phyloP scores from a whole-genome alignment of 441 rosid species.

The Bocquillonia castaneifolia region DNA sequence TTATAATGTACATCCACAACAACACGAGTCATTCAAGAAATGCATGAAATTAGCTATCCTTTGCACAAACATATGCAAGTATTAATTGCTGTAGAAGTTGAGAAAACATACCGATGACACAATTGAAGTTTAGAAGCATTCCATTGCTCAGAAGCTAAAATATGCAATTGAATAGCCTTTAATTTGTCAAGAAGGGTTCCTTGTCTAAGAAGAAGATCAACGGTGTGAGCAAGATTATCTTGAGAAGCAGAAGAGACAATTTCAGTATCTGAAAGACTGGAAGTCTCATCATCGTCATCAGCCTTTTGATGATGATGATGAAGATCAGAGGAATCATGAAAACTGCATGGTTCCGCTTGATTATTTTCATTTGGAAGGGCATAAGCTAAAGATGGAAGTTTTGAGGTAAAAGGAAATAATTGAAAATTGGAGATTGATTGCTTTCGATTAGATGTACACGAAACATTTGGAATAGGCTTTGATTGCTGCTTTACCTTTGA shows the following conservation, averaged over 20 bases:
- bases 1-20: no score
- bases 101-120: constrained; percentile 45
- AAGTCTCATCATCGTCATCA: constrained; percentile 27
- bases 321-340: constrained; percentile 28
- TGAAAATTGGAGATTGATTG: constrained; percentile 14
- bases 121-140: constrained; percentile 47
- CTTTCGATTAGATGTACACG: constrained; percentile 20
- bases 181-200: constrained; percentile 44
- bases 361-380: constrained; percentile 27
- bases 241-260: constrained; percentile 27
- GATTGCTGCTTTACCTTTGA: constrained; percentile 27
- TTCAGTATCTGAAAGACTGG: constrained; percentile 25
- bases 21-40: no score
- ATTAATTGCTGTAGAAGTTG: no score
- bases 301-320: constrained; percentile 24
- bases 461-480: constrained; percentile 11
- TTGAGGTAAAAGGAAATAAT: constrained; percentile 24
- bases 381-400: constrained; percentile 27
- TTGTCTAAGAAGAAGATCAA: constrained; percentile 25
- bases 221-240: constrained; percentile 23
- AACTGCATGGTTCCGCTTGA: constrained; percentile 28
- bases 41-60: no score
- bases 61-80: no score
- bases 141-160: constrained; percentile 61
- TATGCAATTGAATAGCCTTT: constrained; percentile 51